Percentiles rank a stretch among this genome's conserved stretches.
Evolutionary conservation across 1,139 yeast species (phyloP).

Genomic region (Waltiozyma sp.): DNA sequence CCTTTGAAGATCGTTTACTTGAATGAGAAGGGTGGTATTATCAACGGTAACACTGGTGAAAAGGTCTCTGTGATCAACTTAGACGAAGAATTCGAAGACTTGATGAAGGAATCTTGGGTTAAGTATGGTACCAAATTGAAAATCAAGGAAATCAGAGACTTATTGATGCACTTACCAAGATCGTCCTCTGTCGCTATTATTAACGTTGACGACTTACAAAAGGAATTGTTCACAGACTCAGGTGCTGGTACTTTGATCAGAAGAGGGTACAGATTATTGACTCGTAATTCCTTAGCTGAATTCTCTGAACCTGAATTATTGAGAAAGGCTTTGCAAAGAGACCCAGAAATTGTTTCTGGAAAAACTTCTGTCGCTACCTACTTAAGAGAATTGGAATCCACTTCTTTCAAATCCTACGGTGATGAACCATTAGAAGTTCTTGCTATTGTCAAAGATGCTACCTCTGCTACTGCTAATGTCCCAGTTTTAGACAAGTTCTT

Average conservation of each 20-base stretch:
- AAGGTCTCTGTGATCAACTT: slow-evolving; percentile 82
- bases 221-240: slow-evolving; percentile 93
- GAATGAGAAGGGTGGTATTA: slow-evolving; percentile 95
- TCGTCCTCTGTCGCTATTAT: slow-evolving; percentile 97
- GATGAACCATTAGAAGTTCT: slow-evolving; percentile 94
- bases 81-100: slow-evolving; percentile 89
- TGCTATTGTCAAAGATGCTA: slow-evolving; percentile 59
- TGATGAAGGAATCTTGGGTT: slow-evolving; percentile 94
- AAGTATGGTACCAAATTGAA: slow-evolving; percentile 96
- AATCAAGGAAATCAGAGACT: slow-evolving; percentile 90
- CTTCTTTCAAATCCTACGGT: slow-evolving; percentile 69
- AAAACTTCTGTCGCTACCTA: slow-evolving; percentile 73
- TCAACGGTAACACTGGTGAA: slow-evolving; percentile 86
- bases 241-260: slow-evolving; percentile 99
- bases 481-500: slow-evolving; percentile 83
- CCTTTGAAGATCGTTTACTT: slow-evolving; percentile 93
- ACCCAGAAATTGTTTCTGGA: slow-evolving; percentile 62
- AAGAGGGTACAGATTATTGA: slow-evolving; percentile 85
- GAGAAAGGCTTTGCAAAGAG: slow-evolving; percentile 67
- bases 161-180: slow-evolving; percentile 87
- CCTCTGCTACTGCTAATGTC: slow-evolving; percentile 27
- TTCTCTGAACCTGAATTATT: slow-evolving; percentile 70
- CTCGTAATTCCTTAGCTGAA: slow-evolving; percentile 56
- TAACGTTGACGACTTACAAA: slow-evolving; percentile 88
- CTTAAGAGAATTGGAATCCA: slow-evolving; percentile 55